Evolutionary conservation across 2,329 filamentous ascomycete species (phyloP).

Genomic region (Aspergillus costaricaensis): DNA sequence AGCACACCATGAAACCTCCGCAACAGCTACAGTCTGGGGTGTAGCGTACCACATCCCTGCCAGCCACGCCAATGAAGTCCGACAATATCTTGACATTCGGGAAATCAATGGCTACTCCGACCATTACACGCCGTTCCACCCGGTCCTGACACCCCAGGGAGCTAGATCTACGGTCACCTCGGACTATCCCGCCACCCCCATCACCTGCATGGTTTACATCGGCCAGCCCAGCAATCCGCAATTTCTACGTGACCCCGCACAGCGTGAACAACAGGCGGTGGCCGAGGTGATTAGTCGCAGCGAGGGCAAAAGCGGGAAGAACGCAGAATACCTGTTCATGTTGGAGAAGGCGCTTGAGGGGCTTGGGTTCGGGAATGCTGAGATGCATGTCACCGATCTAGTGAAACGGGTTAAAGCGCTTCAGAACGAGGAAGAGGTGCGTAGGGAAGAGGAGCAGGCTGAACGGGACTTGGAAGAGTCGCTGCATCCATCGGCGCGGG

Average conservation of each 20-base stretch:
- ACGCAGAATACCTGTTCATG: slow-evolving; percentile 83
- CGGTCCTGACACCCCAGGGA: slow-evolving; percentile 42
- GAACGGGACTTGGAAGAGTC: slow-evolving; percentile 31
- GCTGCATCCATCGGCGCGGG: slow-evolving; percentile 20
- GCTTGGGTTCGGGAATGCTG: slow-evolving; percentile 73
- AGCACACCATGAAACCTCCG: slow-evolving; percentile 34
- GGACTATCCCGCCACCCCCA: slow-evolving; percentile 29
- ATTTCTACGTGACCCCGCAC: slow-evolving; percentile 61
- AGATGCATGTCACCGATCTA: slow-evolving; percentile 82
- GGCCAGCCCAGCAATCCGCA: slow-evolving; percentile 91
- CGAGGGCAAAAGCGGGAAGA: slow-evolving; percentile 80
- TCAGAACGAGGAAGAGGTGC: slow-evolving; percentile 43
- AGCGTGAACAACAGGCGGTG: slow-evolving; percentile 74
- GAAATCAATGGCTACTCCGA: slow-evolving; percentile 98
- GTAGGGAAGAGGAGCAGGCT: slow-evolving; percentile 36
- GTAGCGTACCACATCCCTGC: slow-evolving; percentile 83
- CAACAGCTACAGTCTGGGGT: slow-evolving; percentile 72
- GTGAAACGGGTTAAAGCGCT: slow-evolving; percentile 70
- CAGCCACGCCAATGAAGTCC: slow-evolving; percentile 74
- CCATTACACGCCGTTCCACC: slow-evolving; percentile 83
- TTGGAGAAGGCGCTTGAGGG: slow-evolving; percentile 74
- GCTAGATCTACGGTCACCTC: slow-evolving; percentile 3
- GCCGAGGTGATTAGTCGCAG: slow-evolving; percentile 79
- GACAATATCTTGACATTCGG: slow-evolving; percentile 87
- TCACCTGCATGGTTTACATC: slow-evolving; percentile 80